Evolutionary conservation across 192 early-diverging fungal genomes (phyloP).

Genomic region (Linnemannia hyalina): DNA sequence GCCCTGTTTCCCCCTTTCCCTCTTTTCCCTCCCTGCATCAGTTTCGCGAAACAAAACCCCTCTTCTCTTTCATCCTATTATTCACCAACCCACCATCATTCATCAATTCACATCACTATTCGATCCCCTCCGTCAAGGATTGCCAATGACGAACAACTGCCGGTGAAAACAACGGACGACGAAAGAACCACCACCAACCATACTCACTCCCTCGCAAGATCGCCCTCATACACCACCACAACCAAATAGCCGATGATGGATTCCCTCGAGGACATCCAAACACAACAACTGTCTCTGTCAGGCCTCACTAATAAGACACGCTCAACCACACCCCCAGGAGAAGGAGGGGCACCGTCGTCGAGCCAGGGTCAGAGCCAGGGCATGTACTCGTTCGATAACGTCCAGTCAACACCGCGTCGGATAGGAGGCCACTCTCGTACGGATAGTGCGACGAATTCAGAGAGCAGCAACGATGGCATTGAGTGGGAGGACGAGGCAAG

Average conservation of each 20-base stretch:
- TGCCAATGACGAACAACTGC: slow-evolving; percentile 14
- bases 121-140: not conserved
- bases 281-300: not conserved
- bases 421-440: slow-evolving; percentile 4
- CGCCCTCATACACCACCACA: not conserved
- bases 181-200: not conserved
- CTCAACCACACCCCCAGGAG: not conserved
- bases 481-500: slow-evolving; percentile 30
- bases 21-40: not conserved
- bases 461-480: slow-evolving; percentile 42
- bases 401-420: not conserved
- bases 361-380: not conserved
- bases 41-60: not conserved
- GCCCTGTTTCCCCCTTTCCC: not conserved
- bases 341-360: not conserved
- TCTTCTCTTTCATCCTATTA: not conserved
- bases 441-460: slow-evolving; percentile 12
- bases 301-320: not conserved
- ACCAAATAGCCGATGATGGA: slow-evolving; percentile 12
- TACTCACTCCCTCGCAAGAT: not conserved
- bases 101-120: not conserved
- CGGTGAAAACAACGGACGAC: slow-evolving; percentile 7
- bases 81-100: not conserved
- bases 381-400: not conserved
- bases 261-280: not conserved